phyloP scores from a whole-genome alignment of 305 asterid species.

The Solanum hybrid region DNA sequence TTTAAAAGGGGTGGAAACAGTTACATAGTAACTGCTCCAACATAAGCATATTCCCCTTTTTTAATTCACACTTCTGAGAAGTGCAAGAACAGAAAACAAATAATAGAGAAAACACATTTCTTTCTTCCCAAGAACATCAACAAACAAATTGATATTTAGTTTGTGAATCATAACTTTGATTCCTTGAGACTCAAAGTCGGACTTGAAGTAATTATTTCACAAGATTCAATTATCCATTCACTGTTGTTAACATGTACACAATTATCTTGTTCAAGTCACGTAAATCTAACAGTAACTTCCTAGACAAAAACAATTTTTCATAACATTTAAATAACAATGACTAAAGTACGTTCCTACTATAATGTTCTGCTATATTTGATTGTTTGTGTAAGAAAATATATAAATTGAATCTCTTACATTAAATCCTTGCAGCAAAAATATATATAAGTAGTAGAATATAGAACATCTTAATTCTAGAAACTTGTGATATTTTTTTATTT shows the following conservation, averaged over 20 bases:
- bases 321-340: not conserved
- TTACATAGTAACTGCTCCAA: too few relatives aligned
- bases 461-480: not conserved
- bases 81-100: not conserved
- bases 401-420: not conserved
- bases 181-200: not conserved
- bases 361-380: not conserved
- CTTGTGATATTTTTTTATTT: not conserved
- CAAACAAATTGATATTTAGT: not conserved
- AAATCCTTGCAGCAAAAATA: not conserved
- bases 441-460: not conserved
- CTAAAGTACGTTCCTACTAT: not conserved
- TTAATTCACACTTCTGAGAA: too few relatives aligned
- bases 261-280: too few relatives aligned
- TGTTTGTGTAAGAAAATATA: not conserved
- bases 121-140: not conserved
- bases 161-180: not conserved
- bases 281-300: not conserved
- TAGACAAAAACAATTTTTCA: not conserved
- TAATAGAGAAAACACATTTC: not conserved
- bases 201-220: not conserved
- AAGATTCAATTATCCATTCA: not conserved
- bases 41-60: too few relatives aligned
- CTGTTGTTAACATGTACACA: too few relatives aligned
- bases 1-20: too few relatives aligned